These are phyloP conservation scores for Creolimax fragrantissima DNA, from an alignment of 78 protist species.

Conservation along the genomic window DNA sequence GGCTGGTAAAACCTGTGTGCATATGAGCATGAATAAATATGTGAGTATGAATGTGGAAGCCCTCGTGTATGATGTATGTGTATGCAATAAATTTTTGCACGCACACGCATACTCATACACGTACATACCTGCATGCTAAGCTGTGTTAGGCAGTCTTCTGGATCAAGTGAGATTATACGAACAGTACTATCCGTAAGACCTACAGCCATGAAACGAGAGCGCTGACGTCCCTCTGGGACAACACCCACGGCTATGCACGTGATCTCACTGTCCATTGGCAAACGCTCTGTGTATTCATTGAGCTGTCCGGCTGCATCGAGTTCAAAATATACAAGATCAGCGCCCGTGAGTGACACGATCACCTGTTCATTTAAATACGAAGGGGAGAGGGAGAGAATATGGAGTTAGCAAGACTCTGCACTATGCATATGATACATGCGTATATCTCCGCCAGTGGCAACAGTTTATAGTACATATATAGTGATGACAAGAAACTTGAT, in stretches of 20 bases:
- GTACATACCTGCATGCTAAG: slow-evolving; percentile 42
- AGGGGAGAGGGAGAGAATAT: not conserved
- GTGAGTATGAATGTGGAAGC: no score
- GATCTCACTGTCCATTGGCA: slow-evolving; percentile 50
- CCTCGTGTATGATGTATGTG: not conserved
- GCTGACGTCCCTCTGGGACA: slow-evolving; percentile 52
- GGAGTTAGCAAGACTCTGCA: no score
- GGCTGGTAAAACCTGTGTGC: slow-evolving; percentile 38
- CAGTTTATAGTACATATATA: no score
- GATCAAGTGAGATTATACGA: slow-evolving; percentile 73
- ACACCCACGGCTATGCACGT: slow-evolving; percentile 69
- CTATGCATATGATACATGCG: no score
- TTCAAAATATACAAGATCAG: slow-evolving; percentile 89
- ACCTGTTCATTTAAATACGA: slow-evolving; percentile 57
- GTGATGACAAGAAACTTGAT: no score
- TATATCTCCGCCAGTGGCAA: no score
- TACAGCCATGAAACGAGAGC: slow-evolving; percentile 65
- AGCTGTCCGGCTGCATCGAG: slow-evolving; percentile 68
- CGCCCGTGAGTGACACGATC: slow-evolving; percentile 68
- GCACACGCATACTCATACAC: not conserved
- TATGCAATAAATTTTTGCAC: not conserved
- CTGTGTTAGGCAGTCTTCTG: slow-evolving; percentile 56
- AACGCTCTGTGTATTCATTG: slow-evolving; percentile 53
- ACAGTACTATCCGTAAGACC: slow-evolving; percentile 50
- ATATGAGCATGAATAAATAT: not conserved